Evolutionary conservation across 345 rosid genomes (phyloP).

Genomic region (Eucalyptus cloeziana): DNA sequence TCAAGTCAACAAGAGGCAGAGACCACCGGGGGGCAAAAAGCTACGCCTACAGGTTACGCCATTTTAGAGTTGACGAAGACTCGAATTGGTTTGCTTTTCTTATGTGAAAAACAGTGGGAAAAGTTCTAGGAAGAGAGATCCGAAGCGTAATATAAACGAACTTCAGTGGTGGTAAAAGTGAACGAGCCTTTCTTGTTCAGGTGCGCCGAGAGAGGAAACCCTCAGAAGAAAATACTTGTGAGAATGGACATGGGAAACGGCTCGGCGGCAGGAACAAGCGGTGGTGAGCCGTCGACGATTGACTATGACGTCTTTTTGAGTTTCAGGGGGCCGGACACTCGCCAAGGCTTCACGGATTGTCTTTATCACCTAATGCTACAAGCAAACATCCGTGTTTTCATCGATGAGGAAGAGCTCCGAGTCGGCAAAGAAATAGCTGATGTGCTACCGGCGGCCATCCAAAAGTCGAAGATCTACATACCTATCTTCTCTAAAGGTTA

Average conservation of each 20-base stretch:
- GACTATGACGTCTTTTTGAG: not conserved
- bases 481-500: not conserved
- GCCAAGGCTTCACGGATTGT: not conserved
- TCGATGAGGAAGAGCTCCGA: not conserved
- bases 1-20: too few species aligned
- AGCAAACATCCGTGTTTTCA: not conserved
- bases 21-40: too few species aligned
- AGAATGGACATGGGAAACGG: not conserved
- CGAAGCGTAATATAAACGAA: not conserved
- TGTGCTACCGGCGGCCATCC: not conserved
- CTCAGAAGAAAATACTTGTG: not conserved
- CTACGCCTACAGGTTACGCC: too few species aligned
- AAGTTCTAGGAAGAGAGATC: not conserved
- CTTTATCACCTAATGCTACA: not conserved
- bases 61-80: too few species aligned
- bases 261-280: fast-evolving
- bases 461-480: not conserved
- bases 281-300: not conserved
- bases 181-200: too few species aligned
- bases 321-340: not conserved
- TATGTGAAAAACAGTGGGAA: not conserved
- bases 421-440: not conserved
- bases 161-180: too few species aligned
- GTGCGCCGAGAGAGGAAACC: not conserved
- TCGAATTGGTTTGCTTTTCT: too few species aligned